Base-by-base conservation (phyloP, 495 filamentous ascomycete genomes). In the Cladorrhinum samala region DNA sequence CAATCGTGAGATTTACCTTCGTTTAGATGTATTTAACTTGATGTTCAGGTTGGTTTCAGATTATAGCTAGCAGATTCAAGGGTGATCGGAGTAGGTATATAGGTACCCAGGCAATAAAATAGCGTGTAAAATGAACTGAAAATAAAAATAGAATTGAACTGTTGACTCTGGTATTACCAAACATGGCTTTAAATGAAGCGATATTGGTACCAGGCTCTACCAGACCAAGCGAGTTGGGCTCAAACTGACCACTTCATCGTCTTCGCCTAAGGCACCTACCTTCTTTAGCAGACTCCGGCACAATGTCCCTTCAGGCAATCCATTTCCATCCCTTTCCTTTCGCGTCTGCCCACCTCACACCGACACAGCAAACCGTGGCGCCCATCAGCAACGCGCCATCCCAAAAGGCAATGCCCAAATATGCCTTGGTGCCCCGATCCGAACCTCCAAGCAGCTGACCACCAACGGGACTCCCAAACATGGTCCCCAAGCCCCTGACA, bases 381-480 rank as follows among this genome's bases (percentile, higher is more conserved):
- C 55, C 61, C 46, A 66, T 60, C 50, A 71, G 40, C 17, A 69
- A 56, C 33, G 67, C 68, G 6, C 65, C 66, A 45, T 71, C 68
- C 68, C 68, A 71, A 17, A 58, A 65, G 9, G 59, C 68, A 27
- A 71, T 58, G 18, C 49, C 58, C 2, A 50, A 42, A 46, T 71
- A 71, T 33, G 48, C 40, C 23, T 27, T 2, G 2, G 46, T 48
- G 17, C 61, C 63, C 45, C 58, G 17, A 9, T 65, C 55, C 16
- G 57, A 40, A 16, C 42, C 46, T 2, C 71, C 72, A 0, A 75
- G 56, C 42, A 73, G 60, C 50, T 68, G 62, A 7, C 72, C 73
- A 3, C 74, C 73, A 27, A 77, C 66, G 1, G 79, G 80, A 36
- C 74, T 77, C 3, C 79, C 79, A 49, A 81, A 70, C 48, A 81